Conservation (phyloP, 2,329 filamentous ascomycete genomes). For the Truncatella angustata region DNA sequence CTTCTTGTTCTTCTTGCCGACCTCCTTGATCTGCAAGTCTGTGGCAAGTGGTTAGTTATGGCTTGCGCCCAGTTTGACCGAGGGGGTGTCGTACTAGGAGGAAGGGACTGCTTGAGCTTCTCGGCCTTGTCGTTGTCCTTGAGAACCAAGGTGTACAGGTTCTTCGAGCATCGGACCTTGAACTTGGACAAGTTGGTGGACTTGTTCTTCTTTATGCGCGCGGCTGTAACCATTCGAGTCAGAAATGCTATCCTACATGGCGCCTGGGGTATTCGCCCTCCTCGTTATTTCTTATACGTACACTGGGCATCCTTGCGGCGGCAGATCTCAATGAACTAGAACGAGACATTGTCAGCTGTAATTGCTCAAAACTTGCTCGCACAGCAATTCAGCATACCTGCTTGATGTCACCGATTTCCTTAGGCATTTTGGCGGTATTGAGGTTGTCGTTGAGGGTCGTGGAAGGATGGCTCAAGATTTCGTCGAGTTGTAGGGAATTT, state of each 20-base stretch:
- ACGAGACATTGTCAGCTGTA: slow-evolving; percentile 27
- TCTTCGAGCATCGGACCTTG: slow-evolving; percentile 98
- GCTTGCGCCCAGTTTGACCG: not conserved
- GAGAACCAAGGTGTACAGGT: slow-evolving; percentile 97
- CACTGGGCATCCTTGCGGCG: slow-evolving; percentile 98
- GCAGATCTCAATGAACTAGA: slow-evolving; percentile 99
- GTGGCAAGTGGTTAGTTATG: slow-evolving; percentile 18
- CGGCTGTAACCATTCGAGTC: slow-evolving; percentile 52
- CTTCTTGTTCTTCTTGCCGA: slow-evolving; percentile 54
- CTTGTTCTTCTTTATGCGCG: slow-evolving; percentile 95
- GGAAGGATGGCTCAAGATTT: slow-evolving; percentile 1
- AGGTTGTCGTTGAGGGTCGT: not conserved
- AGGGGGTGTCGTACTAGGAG: slow-evolving; percentile 71
- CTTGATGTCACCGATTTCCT: slow-evolving; percentile 98
- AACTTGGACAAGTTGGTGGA: slow-evolving; percentile 95
- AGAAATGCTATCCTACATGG: slow-evolving; percentile 10
- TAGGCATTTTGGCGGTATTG: slow-evolving; percentile 81
- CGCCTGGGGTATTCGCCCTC: not conserved
- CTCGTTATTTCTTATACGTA: slow-evolving; percentile 53
- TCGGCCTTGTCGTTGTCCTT: slow-evolving; percentile 99
- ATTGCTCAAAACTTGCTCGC: not conserved
- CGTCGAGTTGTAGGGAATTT: slow-evolving; percentile 3
- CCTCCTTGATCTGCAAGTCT: slow-evolving; percentile 54
- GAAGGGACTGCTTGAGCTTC: slow-evolving; percentile 99
- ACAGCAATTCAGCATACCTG: slow-evolving; percentile 47